Evolutionary conservation across 352 stramenopile species (phyloP).

Genomic region (Phytophthora hibernalis): DNA sequence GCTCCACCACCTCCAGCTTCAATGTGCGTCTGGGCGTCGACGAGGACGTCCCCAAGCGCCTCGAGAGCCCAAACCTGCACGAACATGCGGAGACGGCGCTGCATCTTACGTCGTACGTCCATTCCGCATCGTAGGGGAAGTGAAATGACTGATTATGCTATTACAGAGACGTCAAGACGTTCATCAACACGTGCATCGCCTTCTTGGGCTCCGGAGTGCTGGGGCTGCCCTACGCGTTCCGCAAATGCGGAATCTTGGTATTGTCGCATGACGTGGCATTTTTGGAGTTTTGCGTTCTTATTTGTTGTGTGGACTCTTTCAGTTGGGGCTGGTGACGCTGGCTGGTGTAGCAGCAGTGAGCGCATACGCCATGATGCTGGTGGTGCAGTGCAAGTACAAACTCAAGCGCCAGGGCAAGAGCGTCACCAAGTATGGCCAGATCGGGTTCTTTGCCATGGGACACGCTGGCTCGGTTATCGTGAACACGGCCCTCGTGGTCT

Average conservation of each 20-base stretch:
- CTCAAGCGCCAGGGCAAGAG: slow-evolving; percentile 55
- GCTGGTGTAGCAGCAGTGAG: slow-evolving; percentile 59
- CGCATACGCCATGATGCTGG: slow-evolving; percentile 79
- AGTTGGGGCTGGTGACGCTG: slow-evolving; percentile 70
- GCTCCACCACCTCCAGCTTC: slow-evolving; percentile 40
- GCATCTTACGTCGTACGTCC: slow-evolving; percentile 56
- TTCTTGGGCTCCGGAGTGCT: slow-evolving; percentile 93
- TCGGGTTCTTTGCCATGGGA: slow-evolving; percentile 85
- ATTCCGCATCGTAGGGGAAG: neutral
- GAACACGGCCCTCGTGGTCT: slow-evolving; percentile 87
- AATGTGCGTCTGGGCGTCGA: slow-evolving; percentile 16
- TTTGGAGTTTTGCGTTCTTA: neutral
- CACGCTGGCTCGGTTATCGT: slow-evolving; percentile 71
- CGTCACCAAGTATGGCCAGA: slow-evolving; percentile 86
- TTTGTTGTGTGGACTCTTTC: neutral
- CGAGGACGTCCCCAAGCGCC: slow-evolving; percentile 19
- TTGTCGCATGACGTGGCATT: neutral
- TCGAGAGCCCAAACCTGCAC: slow-evolving; percentile 27
- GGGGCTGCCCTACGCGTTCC: slow-evolving; percentile 91
- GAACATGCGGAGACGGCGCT: slow-evolving; percentile 31
- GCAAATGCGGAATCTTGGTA: slow-evolving; percentile 83
- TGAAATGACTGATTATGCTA: slow-evolving; percentile 15
- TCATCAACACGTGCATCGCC: slow-evolving; percentile 88
- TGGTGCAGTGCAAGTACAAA: slow-evolving; percentile 85
- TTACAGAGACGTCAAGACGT: slow-evolving; percentile 62